Base-by-base conservation (phyloP, 495 filamentous ascomycete genomes). In the Penicillium coffeae region DNA sequence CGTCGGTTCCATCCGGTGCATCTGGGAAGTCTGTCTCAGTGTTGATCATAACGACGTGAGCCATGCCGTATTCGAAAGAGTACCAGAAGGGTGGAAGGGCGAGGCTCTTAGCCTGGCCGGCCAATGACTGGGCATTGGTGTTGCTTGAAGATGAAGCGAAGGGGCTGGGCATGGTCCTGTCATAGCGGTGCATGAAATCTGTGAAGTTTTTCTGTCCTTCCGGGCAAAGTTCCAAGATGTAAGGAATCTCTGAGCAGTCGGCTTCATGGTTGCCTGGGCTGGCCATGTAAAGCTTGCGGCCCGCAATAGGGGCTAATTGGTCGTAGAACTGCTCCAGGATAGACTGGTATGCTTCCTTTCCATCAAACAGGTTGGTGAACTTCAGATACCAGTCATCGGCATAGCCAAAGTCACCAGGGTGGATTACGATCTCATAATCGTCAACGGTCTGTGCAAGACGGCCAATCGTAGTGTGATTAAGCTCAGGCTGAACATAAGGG, bases 71-170 rank as follows among this genome's bases (percentile, higher is more conserved):
- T 40, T 83, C 79, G 60, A 83, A 83, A 0, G 78, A 81, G 61
- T 80, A 83, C 80, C 80, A 83, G 65, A 83, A 83, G 0, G 80
- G 80, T 1, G 81, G 80, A 21, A 78, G 75, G 3, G 80, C 65
- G 3, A 81, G 70, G 20, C 48, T 35, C 4, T 64, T 56, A 2
- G 81, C 81, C 50, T 71, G 66, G 38, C 68, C 65, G 13, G 79
- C 79, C 30, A 68, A 63, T 13, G 67, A 45, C 20, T 67, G 67
- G 0, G 78, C 78, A 1, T 66, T 66, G 12, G 55, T 52, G 65
- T 76, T 79, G 10, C 66, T 56, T 1, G 77, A 78, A 0, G 61
- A 65, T 0, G 76, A 80, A 0, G 63, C 38, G 48, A 80, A 79
- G 0, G 69, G 63, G 0, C 49, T 65, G 0, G 79, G 72, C 76